These are phyloP conservation scores for Piper betle DNA, from an alignment of 164 flowering plant species.

Conservation along the genomic window DNA sequence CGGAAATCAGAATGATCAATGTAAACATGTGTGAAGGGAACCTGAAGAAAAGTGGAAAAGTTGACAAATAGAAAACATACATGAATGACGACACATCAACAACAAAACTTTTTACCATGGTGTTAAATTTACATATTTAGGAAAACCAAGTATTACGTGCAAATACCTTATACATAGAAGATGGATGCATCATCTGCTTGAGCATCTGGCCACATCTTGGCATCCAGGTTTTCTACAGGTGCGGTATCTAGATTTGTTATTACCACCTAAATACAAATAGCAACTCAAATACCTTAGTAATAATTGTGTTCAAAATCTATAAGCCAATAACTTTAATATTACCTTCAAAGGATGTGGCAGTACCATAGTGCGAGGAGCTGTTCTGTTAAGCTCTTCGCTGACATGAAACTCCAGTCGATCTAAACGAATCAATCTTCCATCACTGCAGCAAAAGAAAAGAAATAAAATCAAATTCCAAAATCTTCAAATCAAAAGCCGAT, in stretches of 20 bases:
- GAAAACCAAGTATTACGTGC: background rate
- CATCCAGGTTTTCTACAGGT: conserved; percentile 55
- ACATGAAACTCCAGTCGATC: conserved; percentile 84
- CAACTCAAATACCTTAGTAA: background rate
- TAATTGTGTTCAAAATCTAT: background rate
- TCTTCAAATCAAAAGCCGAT: background rate
- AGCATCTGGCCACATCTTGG: conserved; percentile 94
- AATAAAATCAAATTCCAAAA: too few species aligned
- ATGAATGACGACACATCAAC: background rate
- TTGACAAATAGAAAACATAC: background rate
- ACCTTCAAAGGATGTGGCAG: conserved; percentile 46
- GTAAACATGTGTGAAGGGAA: conserved; percentile 81
- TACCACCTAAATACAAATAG: conserved; percentile 38
- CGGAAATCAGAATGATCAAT: conserved; percentile 87
- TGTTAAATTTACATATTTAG: too few species aligned
- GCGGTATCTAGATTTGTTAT: conserved; percentile 71
- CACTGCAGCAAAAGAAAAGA: conserved; percentile 38
- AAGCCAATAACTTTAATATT: background rate
- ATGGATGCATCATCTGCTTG: conserved; percentile 53
- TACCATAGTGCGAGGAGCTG: conserved; percentile 78
- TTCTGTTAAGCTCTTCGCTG: conserved; percentile 85
- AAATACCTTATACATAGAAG: conserved; percentile 66
- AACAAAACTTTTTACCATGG: too few species aligned
- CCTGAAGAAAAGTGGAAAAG: conserved; percentile 21
- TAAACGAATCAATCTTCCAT: conserved; percentile 56